Evolutionary conservation across 371 early-diverging fungal species (phyloP), one percentile per base, ranked within the genome.

Genomic region (Rhizopus sp.): DNA sequence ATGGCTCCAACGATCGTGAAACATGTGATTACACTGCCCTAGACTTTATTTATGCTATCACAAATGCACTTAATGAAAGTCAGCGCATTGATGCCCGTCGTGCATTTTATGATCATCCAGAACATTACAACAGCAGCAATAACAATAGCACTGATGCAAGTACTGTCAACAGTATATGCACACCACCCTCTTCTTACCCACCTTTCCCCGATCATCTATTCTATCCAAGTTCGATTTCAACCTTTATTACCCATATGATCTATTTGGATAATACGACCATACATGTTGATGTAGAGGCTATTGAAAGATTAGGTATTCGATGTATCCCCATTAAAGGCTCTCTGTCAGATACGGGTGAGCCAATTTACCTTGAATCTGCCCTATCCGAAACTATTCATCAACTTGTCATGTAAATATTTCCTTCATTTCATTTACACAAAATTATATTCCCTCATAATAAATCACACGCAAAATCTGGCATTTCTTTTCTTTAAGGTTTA

Each of bases 1-100:
- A 90, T 55, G 89, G 89, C 1, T 78, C 84, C n/a, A 77, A 75
- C 53, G 91, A 90, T 50, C 80, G 89, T 23, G 91, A 90, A 63
- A 88, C 88, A 6, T 72, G 69, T 15, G 84, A 77, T 12, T 89
- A 85, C 61, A 85, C 84, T 4, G 91, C 89, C 0, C 33, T 88
- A 31, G 91, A 90, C 49, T 90, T 89, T 61, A 78, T 89, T 37
- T 66, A 78, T 31, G 86, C 88, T 34, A 78, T 90, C 48, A 78
- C 85, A 4, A 74, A 79, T 53, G 87, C 87, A 0, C 68, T 88
- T 35, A 88, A 88, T 64, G 81, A 81, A 51, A 77, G 77, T 17
- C 69, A 70, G 39, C 54, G 69, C 7, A 73, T 80, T 17, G 80
- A 80, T 53, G 75, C 75, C 31, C 66, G 75, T 12, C 72, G 68